A percentile compares a stretch with the other conserved stretches of the same genome.
Conservation (phyloP, 2,329 filamentous ascomycete genomes). For the Pseudocercospora fuligena region DNA sequence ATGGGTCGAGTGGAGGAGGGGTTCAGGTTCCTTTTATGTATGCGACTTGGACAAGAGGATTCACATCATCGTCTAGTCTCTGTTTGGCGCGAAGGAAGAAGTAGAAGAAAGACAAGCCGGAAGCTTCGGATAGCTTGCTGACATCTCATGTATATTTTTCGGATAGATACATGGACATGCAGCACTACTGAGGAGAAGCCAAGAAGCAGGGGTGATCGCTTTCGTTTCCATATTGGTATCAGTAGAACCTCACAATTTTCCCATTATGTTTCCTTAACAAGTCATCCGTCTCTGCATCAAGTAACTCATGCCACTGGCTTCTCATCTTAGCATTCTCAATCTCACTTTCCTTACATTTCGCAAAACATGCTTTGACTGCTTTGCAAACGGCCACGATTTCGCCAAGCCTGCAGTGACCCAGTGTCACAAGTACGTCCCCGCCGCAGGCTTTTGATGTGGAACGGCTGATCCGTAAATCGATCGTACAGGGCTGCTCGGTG, state of each 20-base stretch:
- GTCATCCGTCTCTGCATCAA: background rate
- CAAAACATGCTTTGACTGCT: background rate
- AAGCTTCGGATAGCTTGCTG: background rate
- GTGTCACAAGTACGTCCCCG: background rate
- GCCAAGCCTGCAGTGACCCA: slow-evolving; percentile 4
- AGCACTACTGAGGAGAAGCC: background rate
- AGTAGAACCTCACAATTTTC: background rate
- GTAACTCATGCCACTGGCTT: background rate
- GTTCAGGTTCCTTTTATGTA: too few species aligned
- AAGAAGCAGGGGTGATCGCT: background rate
- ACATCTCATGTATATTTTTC: background rate
- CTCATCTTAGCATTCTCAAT: background rate
- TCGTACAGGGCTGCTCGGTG: background rate
- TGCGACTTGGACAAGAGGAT: background rate
- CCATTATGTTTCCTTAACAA: background rate
- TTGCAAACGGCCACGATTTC: background rate
- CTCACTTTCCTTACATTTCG: background rate
- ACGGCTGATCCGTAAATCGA: background rate
- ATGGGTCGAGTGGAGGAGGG: background rate
- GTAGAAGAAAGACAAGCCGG: background rate
- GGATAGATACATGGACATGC: background rate
- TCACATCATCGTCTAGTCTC: background rate
- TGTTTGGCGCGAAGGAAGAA: too few species aligned
- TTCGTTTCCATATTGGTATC: background rate
- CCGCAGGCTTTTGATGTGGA: background rate